Evolutionary conservation across 2,329 filamentous ascomycete genomes (phyloP).

Genomic region (Aspergillus ustus): DNA sequence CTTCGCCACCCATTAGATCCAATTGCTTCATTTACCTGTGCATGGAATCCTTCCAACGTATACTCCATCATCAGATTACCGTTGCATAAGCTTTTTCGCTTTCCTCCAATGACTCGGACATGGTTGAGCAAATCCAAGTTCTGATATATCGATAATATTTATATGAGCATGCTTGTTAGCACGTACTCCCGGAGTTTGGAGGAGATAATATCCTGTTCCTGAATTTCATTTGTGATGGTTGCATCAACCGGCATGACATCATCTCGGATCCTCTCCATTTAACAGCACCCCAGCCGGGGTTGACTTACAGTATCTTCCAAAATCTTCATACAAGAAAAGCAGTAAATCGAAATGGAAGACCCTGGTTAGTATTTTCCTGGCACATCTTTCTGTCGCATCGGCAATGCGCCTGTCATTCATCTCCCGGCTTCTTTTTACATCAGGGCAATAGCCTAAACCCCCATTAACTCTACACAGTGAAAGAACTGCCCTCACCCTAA

Average conservation of each 20-base stretch:
- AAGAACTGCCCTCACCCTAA: not conserved
- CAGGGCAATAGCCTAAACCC: not conserved
- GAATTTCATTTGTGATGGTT: conserved; percentile 5
- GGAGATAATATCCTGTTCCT: not conserved
- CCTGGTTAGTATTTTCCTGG: conserved; percentile 21
- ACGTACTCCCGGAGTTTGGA: not conserved
- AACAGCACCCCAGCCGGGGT: conserved; percentile 12
- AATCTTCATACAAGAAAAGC: not conserved
- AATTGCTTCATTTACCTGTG: not conserved
- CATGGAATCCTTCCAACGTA: not conserved
- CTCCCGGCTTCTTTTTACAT: not conserved
- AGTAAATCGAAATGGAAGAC: conserved; percentile 25
- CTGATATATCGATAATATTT: not conserved
- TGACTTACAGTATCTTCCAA: not conserved
- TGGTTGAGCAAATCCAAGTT: not conserved
- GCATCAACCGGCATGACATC: conserved; percentile 11
- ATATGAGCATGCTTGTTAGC: not conserved
- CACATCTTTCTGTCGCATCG: not conserved
- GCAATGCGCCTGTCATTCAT: not conserved
- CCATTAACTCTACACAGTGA: not conserved
- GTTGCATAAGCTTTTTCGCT: not conserved
- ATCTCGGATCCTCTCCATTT: conserved; percentile 3
- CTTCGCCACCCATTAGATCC: not conserved
- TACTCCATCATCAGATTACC: not conserved
- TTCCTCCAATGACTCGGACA: not conserved